Evolutionary conservation across 148 eudicot genomes (phyloP).

Genomic region (Pouteria glomerata): DNA sequence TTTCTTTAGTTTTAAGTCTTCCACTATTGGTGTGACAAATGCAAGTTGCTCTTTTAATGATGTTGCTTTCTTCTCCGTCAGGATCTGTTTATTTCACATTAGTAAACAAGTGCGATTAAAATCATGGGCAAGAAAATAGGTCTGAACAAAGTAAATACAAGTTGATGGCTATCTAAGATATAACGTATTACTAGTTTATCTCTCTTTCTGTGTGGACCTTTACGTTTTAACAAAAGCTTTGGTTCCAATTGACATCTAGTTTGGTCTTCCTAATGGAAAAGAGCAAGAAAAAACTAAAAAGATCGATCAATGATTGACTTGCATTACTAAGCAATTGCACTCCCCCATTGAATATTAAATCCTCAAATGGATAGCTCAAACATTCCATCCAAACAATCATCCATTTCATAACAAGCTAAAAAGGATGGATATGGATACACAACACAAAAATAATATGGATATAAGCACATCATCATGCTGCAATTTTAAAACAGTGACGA

Average conservation of each 20-base stretch:
- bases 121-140: neutral
- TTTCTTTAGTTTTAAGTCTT: constrained; percentile 45
- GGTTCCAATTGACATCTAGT: neutral
- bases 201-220: no score
- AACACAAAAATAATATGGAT: no score
- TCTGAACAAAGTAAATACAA: neutral
- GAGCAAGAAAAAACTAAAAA: neutral
- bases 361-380: neutral
- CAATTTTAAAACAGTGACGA: no score
- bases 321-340: neutral
- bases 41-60: constrained; percentile 59
- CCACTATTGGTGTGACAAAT: constrained; percentile 42
- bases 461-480: no score
- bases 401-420: neutral
- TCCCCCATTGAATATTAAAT: neutral
- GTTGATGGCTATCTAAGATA: neutral
- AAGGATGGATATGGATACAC: no score
- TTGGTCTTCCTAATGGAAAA: no score
- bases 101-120: neutral
- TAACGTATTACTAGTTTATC: no score
- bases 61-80: constrained; percentile 29
- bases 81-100: constrained; percentile 26
- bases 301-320: neutral
- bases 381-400: neutral
- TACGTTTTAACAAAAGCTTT: neutral